Percentiles rank a stretch among this genome's conserved stretches.
phyloP scores from a whole-genome alignment of 1,284 basidiomycete genomes.

The Boletellus sp. region DNA sequence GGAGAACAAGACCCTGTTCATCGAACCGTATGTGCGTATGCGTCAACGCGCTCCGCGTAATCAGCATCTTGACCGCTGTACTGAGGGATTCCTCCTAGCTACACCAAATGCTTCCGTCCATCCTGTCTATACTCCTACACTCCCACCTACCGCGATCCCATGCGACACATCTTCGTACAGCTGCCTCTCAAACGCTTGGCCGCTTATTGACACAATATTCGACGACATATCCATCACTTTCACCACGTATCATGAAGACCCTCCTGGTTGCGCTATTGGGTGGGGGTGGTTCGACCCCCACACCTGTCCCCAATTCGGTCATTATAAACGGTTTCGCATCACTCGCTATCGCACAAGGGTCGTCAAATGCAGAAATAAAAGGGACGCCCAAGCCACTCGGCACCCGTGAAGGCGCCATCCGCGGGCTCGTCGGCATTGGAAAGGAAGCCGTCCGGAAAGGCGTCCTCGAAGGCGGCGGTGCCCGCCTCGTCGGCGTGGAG shows the following conservation, averaged over 20 bases:
- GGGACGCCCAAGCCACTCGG: conserved; percentile 67
- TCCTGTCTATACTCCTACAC: conserved; percentile 88
- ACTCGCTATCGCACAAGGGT: conserved; percentile 19
- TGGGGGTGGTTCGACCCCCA: conserved; percentile 12
- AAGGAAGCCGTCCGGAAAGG: conserved; percentile 80
- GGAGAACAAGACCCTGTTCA: conserved; percentile 85
- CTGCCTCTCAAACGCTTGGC: conserved; percentile 79
- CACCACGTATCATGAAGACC: conserved; percentile 89
- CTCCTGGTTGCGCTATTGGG: conserved; percentile 79
- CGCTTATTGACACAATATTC: conserved; percentile 74
- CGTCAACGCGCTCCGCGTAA: conserved; percentile 2
- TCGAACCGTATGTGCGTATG: conserved; percentile 88
- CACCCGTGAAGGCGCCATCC: conserved; percentile 81
- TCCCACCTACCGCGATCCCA: conserved; percentile 68
- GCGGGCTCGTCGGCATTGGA: conserved; percentile 80
- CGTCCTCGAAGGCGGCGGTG: conserved; percentile 72
- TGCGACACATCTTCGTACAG: conserved; percentile 62
- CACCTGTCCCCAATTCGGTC: conserved; percentile 7
- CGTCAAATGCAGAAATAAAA: conserved; percentile 16
- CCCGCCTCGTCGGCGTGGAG: conserved; percentile 66
- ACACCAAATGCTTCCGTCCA: conserved; percentile 92
- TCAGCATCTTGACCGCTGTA: neutral
- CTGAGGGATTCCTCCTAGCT: conserved; percentile 48
- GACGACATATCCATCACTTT: conserved; percentile 82
- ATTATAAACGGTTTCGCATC: conserved; percentile 30